Evolutionary conservation across 257 asterid species (phyloP).

Genomic region (Solanum chmielewskii): DNA sequence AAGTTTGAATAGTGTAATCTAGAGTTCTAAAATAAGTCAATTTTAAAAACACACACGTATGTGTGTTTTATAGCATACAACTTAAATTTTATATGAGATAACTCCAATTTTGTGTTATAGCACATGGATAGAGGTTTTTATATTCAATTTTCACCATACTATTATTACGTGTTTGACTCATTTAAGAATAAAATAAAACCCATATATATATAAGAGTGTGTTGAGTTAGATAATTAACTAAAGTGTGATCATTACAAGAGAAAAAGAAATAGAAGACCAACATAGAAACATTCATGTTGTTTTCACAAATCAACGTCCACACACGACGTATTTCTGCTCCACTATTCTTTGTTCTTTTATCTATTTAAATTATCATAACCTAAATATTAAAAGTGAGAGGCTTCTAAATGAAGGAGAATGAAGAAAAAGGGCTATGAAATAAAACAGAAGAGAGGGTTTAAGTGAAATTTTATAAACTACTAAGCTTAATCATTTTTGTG

Average conservation of each 20-base stretch:
- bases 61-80: not conserved
- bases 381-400: not conserved
- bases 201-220: not conserved
- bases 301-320: not conserved
- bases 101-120: not conserved
- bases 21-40: not conserved
- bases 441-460: too few species aligned
- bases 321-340: not conserved
- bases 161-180: not conserved
- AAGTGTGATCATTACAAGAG: not conserved
- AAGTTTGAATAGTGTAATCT: not conserved
- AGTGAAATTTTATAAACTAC: not conserved
- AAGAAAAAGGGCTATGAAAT: not conserved
- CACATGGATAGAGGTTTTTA: not conserved
- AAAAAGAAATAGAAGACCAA: not conserved
- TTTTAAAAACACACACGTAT: too few species aligned
- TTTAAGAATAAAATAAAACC: not conserved
- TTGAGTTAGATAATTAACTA: not conserved
- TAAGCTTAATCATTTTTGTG: not conserved
- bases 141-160: not conserved
- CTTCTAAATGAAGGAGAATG: not conserved
- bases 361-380: not conserved
- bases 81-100: not conserved
- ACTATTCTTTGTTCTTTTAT: not conserved
- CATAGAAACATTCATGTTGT: not conserved